Evolutionary conservation across 257 asterid genomes (phyloP).

Genomic region (Ilex aquifolium): DNA sequence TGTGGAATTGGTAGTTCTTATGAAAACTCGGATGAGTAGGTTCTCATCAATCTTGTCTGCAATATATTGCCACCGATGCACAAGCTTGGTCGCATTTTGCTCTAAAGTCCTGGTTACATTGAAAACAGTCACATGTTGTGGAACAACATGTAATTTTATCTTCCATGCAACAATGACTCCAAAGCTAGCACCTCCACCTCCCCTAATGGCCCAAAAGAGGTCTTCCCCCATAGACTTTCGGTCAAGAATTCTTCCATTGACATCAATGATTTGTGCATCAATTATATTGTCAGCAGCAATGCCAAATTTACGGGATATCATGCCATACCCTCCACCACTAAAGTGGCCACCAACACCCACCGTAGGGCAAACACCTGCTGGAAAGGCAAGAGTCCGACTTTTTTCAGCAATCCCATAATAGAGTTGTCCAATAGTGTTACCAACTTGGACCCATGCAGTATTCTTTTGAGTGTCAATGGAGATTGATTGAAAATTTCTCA

Average conservation of each 20-base stretch:
- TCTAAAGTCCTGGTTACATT: not conserved
- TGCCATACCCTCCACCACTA: conserved; percentile 40
- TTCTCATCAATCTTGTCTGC: not conserved
- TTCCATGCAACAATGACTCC: not conserved
- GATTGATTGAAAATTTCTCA: too few species aligned
- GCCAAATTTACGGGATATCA: conserved; percentile 32
- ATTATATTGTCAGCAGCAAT: conserved; percentile 27
- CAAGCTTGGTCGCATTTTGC: not conserved
- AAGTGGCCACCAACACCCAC: conserved; percentile 37
- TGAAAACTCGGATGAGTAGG: too few species aligned
- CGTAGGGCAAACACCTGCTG: conserved; percentile 34
- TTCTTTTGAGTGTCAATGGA: not conserved
- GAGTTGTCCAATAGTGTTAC: conserved; percentile 36
- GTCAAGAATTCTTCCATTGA: conserved; percentile 25
- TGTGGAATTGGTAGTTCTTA: too few species aligned
- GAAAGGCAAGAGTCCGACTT: conserved; percentile 22
- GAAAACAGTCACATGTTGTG: not conserved
- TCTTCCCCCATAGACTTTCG: conserved; percentile 38
- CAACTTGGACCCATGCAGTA: conserved; percentile 41
- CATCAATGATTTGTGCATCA: conserved; percentile 34
- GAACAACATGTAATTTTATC: not conserved
- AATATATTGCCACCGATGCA: conserved; percentile 1
- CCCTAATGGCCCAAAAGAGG: conserved; percentile 39
- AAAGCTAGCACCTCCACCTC: conserved; percentile 39
- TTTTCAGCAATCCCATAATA: conserved; percentile 24